These are phyloP conservation scores for Aspergillus sp. DNA, from an alignment of 2,329 filamentous ascomycete genomes.

Conservation along the genomic window DNA sequence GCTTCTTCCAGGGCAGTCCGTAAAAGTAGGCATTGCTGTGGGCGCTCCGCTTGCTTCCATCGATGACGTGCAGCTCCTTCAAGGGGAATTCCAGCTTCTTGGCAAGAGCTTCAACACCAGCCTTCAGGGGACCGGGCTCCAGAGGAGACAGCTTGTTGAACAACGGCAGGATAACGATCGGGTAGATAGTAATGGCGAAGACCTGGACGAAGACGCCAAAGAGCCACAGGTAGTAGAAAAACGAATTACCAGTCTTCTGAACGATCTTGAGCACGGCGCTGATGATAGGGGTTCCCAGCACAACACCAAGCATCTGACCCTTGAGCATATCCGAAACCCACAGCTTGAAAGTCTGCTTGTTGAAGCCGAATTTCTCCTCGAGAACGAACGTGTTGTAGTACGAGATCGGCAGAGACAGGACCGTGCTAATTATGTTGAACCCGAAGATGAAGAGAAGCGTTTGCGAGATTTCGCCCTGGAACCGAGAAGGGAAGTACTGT, in stretches of 20 bases:
- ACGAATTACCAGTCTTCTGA: constrained; percentile 86
- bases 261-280: constrained; percentile 92
- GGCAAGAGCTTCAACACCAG: constrained; percentile 80
- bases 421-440: constrained; percentile 78
- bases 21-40: constrained; percentile 97
- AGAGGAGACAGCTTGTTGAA: constrained; percentile 98
- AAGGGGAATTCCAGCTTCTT: constrained; percentile 86
- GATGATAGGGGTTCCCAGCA: constrained; percentile 81
- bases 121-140: constrained; percentile 82
- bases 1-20: constrained; percentile 98
- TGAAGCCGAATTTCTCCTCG: constrained; percentile 97
- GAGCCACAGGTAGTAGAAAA: constrained; percentile 98
- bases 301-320: constrained; percentile 76
- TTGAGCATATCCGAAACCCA: constrained; percentile 92
- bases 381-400: constrained; percentile 95
- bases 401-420: constrained; percentile 74
- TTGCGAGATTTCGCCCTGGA: constrained; percentile 89
- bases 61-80: constrained; percentile 89
- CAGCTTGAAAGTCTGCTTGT: constrained; percentile 89
- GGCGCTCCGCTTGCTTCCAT: constrained; percentile 82
- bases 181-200: constrained; percentile 94
- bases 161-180: constrained; percentile 85
- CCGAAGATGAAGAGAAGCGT: constrained; percentile 88
- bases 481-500: constrained; percentile 71
- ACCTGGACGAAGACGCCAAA: constrained; percentile 88